These are phyloP conservation scores for Prorocentrum cordatum DNA, from an alignment of 169 alveolate species.

Conservation along the genomic window DNA sequence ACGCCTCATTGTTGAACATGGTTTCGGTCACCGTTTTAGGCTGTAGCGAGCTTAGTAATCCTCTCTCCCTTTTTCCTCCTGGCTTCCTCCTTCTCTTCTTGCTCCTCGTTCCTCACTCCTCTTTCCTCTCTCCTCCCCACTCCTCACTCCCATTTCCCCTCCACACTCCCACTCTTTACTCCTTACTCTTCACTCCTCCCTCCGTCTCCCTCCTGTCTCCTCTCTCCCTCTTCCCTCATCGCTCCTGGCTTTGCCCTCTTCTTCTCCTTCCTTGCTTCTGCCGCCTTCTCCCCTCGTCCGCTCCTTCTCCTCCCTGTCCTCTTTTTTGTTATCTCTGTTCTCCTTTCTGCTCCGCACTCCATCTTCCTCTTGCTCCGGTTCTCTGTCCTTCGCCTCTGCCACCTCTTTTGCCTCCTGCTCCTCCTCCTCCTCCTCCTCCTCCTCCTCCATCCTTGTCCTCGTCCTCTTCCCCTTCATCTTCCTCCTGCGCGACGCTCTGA, in stretches of 20 bases:
- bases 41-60: too few species aligned
- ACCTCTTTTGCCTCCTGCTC: neutral
- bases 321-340: neutral
- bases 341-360: neutral
- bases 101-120: neutral
- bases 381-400: neutral
- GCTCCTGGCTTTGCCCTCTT: neutral
- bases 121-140: neutral
- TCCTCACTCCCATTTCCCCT: neutral
- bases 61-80: neutral
- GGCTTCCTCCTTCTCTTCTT: neutral
- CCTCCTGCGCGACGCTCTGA: neutral
- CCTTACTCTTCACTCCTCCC: neutral
- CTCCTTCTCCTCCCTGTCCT: neutral
- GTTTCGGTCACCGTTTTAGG: too few species aligned
- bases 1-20: too few species aligned
- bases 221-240: neutral
- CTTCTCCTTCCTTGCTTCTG: neutral
- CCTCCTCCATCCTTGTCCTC: neutral
- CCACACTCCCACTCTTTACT: neutral
- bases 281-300: neutral
- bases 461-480: neutral
- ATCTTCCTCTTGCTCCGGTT: neutral
- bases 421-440: neutral
- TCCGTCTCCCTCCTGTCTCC: neutral